These are phyloP conservation scores for Dendrobium officinale DNA, from an alignment of 106 monocot species.

Conservation along the genomic window DNA sequence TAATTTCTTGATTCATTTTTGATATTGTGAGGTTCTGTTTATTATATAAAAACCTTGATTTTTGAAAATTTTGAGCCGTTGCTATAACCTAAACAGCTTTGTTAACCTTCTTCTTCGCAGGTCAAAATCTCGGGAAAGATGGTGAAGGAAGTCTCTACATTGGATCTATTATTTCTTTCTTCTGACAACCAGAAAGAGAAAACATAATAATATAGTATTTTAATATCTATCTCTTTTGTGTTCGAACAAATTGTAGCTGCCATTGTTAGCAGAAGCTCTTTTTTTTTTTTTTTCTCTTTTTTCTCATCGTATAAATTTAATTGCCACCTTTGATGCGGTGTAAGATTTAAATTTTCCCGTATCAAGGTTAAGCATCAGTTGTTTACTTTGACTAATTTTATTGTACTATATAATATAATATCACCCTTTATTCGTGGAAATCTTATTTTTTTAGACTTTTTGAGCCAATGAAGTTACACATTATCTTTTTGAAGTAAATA, in stretches of 20 bases:
- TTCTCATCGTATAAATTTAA: background rate
- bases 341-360: background rate
- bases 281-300: background rate
- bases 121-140: constrained; percentile 11
- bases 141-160: background rate
- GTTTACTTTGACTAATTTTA: background rate
- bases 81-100: background rate
- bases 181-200: background rate
- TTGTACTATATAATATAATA: background rate
- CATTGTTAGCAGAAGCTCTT: background rate
- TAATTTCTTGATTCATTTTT: background rate
- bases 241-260: background rate
- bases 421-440: no score
- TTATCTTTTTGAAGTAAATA: no score
- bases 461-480: no score
- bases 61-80: background rate
- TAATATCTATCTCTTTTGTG: background rate
- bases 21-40: background rate
- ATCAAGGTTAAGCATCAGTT: constrained; percentile 1
- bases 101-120: background rate
- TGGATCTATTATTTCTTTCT: background rate
- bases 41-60: background rate
- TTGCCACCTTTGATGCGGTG: constrained; percentile 3
- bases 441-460: background rate
- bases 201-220: constrained; percentile 1